Conservation (phyloP, 2,329 filamentous ascomycete species). For the Alternaria viburni region DNA sequence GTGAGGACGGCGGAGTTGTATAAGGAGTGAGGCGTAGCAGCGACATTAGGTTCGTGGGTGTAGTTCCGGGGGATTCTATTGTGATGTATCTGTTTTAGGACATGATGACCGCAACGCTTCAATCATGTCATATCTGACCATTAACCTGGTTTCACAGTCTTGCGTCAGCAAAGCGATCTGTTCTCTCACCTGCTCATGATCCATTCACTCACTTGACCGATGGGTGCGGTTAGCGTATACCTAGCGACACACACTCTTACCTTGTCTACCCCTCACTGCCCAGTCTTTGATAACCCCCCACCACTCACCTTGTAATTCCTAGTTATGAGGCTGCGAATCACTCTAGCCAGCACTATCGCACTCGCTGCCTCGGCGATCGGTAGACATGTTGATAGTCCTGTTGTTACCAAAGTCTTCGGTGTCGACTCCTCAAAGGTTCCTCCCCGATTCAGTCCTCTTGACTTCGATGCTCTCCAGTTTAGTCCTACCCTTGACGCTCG, state of each 20-base stretch:
- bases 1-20: constrained; percentile 58
- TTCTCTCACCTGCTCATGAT: no score
- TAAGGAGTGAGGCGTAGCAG: constrained; percentile 34
- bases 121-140: no score
- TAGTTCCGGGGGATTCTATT: neutral
- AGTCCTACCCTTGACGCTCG: no score
- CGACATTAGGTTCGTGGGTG: neutral
- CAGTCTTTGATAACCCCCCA: rapidly evolving
- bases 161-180: no score
- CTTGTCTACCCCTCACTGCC: no score
- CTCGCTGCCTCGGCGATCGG: neutral
- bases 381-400: neutral
- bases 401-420: neutral
- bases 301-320: no score
- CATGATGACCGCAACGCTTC: no score
- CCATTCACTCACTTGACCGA: no score
- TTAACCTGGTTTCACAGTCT: no score
- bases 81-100: neutral
- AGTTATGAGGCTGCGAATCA: neutral
- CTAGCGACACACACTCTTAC: no score
- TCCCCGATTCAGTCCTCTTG: neutral
- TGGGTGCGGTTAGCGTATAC: no score
- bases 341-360: neutral
- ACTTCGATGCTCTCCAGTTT: neutral
- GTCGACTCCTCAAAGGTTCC: neutral